Base-by-base conservation (phyloP, 192 early-diverging fungal species). In the Podila verticillata region DNA sequence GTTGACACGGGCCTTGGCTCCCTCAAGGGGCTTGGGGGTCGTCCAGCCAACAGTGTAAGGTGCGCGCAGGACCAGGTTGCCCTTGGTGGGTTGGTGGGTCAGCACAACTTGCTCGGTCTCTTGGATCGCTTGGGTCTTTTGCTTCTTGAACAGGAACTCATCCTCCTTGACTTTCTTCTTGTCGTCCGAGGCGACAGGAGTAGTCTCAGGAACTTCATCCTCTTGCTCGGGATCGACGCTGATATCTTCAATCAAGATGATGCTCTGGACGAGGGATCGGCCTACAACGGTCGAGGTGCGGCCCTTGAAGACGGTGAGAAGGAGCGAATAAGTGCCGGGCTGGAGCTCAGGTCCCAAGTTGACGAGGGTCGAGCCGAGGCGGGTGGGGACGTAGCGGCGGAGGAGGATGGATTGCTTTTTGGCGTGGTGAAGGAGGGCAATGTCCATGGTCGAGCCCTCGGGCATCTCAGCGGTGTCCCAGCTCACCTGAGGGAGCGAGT, bases 11-110 rank as follows among this genome's bases (percentile, higher is more conserved):
- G 48, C 58, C 63, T 56, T 65, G 13, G 54, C 77, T 7, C 24
- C 26, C 54, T 80, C 70, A 22, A 80, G 61, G 19, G 64, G 63
- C 77, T 80, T 80, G 30, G 77, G 77, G 56, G 72, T 68, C 34
- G 77, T 68, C 77, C 77, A 80, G n/a, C 77, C 77, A 28, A 80
- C 59, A 2, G 77, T 80, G 66, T 80, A 80, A 39, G 77, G 77
- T 0, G 77, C 77, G 19, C 64, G 70, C 19, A 80, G 70, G 61
- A 80, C 77, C 4, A 80, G 39, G 48, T 57, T 80, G 31, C 48
- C 57, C 29, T 56, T 57, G 8, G 36, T 62, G 13, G 77, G 77
- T 49, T 80, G 65, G 61, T 80, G 77, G 7, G 77, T 80, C 77
- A 80, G 59, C 13, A 59, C 20, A 9, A 80, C 56, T 5, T 61